A percentile compares a stretch with the other conserved stretches of the same genome.
Conservation (phyloP, 225 moss, liverwort and hornwort species). For the Marchantia paleacea region DNA sequence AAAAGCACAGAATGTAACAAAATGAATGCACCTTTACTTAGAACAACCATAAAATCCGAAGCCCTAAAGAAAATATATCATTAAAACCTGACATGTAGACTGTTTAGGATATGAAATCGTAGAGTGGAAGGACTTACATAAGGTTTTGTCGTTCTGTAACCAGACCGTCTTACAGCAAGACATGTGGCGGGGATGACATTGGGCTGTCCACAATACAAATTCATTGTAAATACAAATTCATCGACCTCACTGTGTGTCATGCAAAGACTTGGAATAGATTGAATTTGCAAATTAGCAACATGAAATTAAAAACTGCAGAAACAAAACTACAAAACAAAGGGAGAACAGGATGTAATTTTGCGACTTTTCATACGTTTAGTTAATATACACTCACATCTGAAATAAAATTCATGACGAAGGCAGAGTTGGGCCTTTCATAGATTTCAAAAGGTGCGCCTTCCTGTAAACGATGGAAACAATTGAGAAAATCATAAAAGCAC, state of each 20-base stretch:
- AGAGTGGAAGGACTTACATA: slow-evolving; percentile 7
- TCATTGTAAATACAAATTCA: neutral
- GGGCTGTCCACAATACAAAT: slow-evolving; percentile 19
- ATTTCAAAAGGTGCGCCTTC: slow-evolving; percentile 35
- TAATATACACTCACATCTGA: slow-evolving; percentile 29
- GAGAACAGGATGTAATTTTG: neutral
- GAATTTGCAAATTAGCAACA: neutral
- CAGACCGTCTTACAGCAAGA: slow-evolving; percentile 33
- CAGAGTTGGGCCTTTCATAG: slow-evolving; percentile 32
- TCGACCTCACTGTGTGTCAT: neutral
- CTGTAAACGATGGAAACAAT: neutral
- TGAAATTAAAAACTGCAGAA: neutral
- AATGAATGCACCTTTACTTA: neutral
- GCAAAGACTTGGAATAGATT: too few relatives aligned
- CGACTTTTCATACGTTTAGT: neutral
- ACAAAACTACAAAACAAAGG: neutral
- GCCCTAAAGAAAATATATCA: neutral
- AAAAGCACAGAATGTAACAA: neutral
- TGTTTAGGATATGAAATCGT: neutral
- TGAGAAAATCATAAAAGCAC: neutral
- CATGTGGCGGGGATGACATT: slow-evolving; percentile 32
- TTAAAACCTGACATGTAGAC: neutral
- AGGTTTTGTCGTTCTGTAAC: slow-evolving; percentile 30
- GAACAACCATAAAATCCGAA: neutral
- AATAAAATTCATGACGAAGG: slow-evolving; percentile 42